A percentile compares a stretch with the other conserved stretches of the same genome.
Evolutionary conservation across 2,329 filamentous ascomycete genomes (phyloP).

Genomic region (Penicillium frequentans): DNA sequence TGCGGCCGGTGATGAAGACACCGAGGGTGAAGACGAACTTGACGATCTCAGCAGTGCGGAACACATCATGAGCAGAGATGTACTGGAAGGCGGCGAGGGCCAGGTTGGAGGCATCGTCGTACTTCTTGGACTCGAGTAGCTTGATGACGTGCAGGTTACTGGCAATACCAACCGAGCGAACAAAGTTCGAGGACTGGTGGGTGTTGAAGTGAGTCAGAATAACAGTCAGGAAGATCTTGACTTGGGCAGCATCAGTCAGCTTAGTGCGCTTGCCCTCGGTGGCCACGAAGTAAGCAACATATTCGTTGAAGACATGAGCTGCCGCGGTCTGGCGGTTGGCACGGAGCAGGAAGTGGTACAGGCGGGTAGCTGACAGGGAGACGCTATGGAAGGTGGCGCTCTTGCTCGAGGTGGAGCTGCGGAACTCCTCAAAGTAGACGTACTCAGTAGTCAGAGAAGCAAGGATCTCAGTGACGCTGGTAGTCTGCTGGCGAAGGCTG

Average conservation of each 20-base stretch:
- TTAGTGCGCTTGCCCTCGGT: conserved; percentile 33
- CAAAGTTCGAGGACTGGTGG: conserved; percentile 34
- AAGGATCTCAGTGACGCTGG: conserved; percentile 44
- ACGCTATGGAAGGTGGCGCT: conserved; percentile 38
- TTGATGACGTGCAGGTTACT: conserved; percentile 27
- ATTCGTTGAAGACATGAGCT: conserved; percentile 30
- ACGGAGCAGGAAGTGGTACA: conserved; percentile 32
- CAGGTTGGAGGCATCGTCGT: conserved; percentile 34
- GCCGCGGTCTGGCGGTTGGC: conserved; percentile 26
- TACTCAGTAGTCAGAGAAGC: conserved; percentile 46
- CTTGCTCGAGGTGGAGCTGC: conserved; percentile 38
- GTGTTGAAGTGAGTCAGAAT: conserved; percentile 36
- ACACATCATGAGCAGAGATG: conserved; percentile 33
- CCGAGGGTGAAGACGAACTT: conserved; percentile 39
- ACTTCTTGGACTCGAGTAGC: conserved; percentile 30
- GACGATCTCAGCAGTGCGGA: conserved; percentile 29
- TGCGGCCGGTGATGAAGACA: conserved; percentile 38
- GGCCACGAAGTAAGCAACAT: conserved; percentile 32
- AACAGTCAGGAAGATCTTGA: conserved; percentile 33
- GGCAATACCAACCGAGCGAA: conserved; percentile 41
- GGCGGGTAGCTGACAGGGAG: conserved; percentile 34
- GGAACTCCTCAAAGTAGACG: conserved; percentile 43
- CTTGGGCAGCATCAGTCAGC: conserved; percentile 26
- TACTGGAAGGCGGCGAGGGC: conserved; percentile 35
- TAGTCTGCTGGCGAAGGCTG: conserved; percentile 31